Base-by-base conservation (phyloP, 2,329 filamentous ascomycete species). In the Hypoxylon sp. region DNA sequence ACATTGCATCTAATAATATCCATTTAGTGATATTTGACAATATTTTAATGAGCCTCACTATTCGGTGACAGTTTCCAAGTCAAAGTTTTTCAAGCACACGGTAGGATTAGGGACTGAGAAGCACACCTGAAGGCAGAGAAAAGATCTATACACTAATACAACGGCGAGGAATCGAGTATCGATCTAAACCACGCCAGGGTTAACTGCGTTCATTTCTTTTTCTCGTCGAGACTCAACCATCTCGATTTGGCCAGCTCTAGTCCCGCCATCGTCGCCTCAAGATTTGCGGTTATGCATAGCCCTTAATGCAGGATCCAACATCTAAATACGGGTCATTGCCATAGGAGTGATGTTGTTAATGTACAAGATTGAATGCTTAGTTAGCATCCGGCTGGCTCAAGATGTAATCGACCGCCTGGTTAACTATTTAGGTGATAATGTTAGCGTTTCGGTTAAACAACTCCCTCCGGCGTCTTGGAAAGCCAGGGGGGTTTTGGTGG, bases 401-500 rank as follows among this genome's bases (percentile, higher is more conserved):
- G 84, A 98, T 97, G 87, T 98, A 98, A 81, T 94, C 90, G 74
- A 97, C 93, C 75, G 94, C 94, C 87, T 97, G 92, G 83, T 96
- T 92, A 77, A 98, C 94, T 97, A 78, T 73, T 60, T 13, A 33
- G 8, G 42, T 1, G 26, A 13, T 22, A 9, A n/a, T 39, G 72
- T 77, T 73, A 74, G 72, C 53, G n/a, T n/a, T 13, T 29, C 14
- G 10, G 5, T 53, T 17, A 5, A 42, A 37, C 13, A 35, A 54
- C 3, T 46, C 19, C 11, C 9, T 44, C 26, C 6, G 14, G 26
- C 19, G 3, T 56, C 74, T 44, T 26, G 9, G 10, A n/a, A 29
- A 19, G 26, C 6, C n/a, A 5, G 33, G 22, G n/a, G 8, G 4
- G 9, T 2, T 22, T 19, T 3, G 24, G 56, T 19, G 26, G 84